Conservation (phyloP, 306 rosid species). For the Cicer pinnatifidum region DNA sequence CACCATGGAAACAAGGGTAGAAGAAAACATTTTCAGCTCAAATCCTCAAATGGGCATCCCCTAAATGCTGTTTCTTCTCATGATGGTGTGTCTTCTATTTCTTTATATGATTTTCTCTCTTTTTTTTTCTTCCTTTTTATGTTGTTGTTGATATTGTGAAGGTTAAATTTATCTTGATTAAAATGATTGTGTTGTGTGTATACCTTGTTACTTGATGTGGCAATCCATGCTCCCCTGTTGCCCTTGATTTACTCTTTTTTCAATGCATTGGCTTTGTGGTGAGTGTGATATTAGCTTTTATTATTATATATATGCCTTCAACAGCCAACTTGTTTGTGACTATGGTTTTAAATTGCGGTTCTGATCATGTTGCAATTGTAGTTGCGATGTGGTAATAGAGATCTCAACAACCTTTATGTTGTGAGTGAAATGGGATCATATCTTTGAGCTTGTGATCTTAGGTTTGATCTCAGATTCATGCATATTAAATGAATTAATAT, state of each 20-base stretch:
- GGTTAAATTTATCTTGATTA: neutral
- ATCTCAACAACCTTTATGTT: neutral
- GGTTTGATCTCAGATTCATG: neutral
- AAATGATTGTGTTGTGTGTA: neutral
- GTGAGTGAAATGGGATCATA: neutral
- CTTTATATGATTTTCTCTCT: conserved; percentile 3
- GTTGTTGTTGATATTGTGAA: neutral
- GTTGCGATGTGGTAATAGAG: neutral
- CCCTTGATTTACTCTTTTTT: conserved; percentile 4
- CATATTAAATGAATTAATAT: neutral
- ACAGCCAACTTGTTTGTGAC: neutral
- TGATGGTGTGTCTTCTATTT: conserved; percentile 61
- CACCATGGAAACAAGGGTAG: conserved; percentile 42
- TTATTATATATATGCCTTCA: neutral
- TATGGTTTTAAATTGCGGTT: neutral
- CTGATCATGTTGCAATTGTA: neutral
- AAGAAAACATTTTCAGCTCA: conserved; percentile 63
- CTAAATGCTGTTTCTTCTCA: conserved; percentile 65
- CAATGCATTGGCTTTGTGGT: neutral
- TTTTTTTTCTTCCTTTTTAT: neutral
- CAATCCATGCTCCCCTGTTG: neutral
- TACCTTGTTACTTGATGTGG: conserved; percentile 27
- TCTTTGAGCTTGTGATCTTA: neutral
- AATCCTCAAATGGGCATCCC: conserved; percentile 80
- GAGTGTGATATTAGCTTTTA: neutral